Conservation (phyloP, 164 flowering plant species). For the Pachysandra terminalis region DNA sequence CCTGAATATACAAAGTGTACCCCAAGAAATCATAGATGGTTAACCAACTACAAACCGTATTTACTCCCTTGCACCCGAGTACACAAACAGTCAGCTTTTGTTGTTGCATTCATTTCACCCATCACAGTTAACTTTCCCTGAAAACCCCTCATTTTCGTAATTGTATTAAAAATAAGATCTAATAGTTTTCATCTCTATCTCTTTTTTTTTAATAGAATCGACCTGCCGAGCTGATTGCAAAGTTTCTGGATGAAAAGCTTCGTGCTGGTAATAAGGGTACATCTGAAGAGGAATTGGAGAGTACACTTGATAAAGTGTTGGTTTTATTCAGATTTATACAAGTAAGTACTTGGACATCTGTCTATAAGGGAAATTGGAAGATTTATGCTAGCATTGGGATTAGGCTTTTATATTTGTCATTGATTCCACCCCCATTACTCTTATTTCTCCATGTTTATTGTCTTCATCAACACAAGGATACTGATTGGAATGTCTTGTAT, state of each 20-base stretch:
- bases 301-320: conserved; percentile 89
- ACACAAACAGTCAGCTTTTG: too few relatives aligned
- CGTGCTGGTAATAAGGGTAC: conserved; percentile 99
- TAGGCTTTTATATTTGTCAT: not conserved
- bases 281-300: conserved; percentile 98
- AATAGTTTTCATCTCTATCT: conserved; percentile 10
- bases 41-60: too few relatives aligned
- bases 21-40: too few relatives aligned
- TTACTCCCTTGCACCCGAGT: too few relatives aligned
- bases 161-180: not conserved
- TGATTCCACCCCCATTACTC: not conserved
- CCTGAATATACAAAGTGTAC: too few relatives aligned
- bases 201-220: conserved; percentile 73
- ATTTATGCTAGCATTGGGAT: not conserved
- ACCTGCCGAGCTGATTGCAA: conserved; percentile 96
- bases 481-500: not conserved
- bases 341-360: conserved; percentile 33
- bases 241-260: conserved; percentile 97
- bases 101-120: not conserved
- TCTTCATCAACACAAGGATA: not conserved
- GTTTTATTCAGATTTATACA: conserved; percentile 97
- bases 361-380: not conserved
- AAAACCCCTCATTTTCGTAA: not conserved
- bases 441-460: not conserved
- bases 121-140: not conserved